Percentiles rank a stretch among this genome's conserved stretches.
Conservation (phyloP, 1,284 basidiomycete genomes). For the Puccinia horiana region DNA sequence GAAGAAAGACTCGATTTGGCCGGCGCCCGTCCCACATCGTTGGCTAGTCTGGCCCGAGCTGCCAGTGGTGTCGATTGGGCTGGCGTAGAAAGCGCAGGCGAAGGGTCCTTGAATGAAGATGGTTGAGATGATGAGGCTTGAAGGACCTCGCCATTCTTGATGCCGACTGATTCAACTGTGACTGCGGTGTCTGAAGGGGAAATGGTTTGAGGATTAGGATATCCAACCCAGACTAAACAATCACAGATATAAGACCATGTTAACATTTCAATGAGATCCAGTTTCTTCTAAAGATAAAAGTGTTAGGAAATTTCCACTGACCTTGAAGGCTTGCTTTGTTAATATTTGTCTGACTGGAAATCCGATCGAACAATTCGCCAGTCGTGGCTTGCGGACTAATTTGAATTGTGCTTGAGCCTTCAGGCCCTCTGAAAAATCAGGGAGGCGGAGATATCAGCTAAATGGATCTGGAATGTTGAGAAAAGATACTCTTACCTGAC, state of each 20-base stretch:
- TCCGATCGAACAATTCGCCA: slow-evolving; percentile 15
- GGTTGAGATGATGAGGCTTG: slow-evolving; percentile 66
- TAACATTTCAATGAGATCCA: neutral
- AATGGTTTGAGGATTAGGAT: slow-evolving; percentile 66
- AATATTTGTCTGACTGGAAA: slow-evolving; percentile 1
- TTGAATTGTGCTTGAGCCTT: slow-evolving; percentile 18
- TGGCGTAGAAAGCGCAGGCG: slow-evolving; percentile 49
- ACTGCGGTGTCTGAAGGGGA: slow-evolving; percentile 72
- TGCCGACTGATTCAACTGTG: slow-evolving; percentile 72
- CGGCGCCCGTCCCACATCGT: slow-evolving; percentile 52
- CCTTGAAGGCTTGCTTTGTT: slow-evolving; percentile 9
- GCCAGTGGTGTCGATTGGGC: slow-evolving; percentile 53
- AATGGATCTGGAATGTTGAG: neutral
- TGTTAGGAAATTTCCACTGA: neutral
- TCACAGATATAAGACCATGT: neutral
- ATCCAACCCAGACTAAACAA: slow-evolving; percentile 31
- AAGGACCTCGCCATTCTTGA: slow-evolving; percentile 76
- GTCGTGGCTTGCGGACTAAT: slow-evolving; percentile 19
- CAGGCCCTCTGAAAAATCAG: slow-evolving; percentile 6
- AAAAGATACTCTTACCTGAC: no score
- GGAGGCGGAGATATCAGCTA: neutral
- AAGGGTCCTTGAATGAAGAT: slow-evolving; percentile 22
- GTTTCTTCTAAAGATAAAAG: neutral
- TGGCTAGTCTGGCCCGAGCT: slow-evolving; percentile 53
- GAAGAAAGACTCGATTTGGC: slow-evolving; percentile 54